phyloP scores from a whole-genome alignment of 2,329 filamentous ascomycete genomes.

The Aspergillus flavus region DNA sequence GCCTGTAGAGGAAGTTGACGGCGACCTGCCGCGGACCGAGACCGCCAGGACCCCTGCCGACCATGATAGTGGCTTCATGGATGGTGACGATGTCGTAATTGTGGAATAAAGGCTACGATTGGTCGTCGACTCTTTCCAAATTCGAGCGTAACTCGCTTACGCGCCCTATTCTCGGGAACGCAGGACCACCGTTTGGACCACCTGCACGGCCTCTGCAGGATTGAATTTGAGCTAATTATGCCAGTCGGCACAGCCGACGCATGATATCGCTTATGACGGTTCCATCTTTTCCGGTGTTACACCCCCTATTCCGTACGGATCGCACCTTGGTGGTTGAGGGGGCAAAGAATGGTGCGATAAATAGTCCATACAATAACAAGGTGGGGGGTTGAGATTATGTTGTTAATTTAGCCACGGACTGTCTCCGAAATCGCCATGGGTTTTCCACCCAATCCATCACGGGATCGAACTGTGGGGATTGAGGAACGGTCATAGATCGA shows the following conservation, averaged over 20 bases:
- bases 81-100: constrained; percentile 39
- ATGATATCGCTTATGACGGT: constrained; percentile 7
- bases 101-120: constrained; percentile 27
- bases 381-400: neutral
- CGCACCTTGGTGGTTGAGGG: constrained; percentile 8
- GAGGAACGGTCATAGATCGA: neutral
- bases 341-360: constrained; percentile 9
- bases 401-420: neutral
- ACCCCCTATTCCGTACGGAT: neutral
- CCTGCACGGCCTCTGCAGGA: neutral
- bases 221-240: constrained; percentile 9
- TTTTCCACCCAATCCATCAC: neutral
- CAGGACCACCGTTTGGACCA: neutral
- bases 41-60: constrained; percentile 12
- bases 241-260: constrained; percentile 8
- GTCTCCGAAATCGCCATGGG: neutral
- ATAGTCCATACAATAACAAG: neutral
- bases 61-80: constrained; percentile 31
- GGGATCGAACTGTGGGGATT: neutral
- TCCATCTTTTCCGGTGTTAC: constrained; percentile 16
- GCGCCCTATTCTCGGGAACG: neutral
- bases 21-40: constrained; percentile 20
- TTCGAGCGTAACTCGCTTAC: neutral
- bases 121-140: neutral
- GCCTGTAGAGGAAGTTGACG: constrained; percentile 22